Base-by-base conservation (phyloP, 257 asterid species). In the Nemophila menziesii region DNA sequence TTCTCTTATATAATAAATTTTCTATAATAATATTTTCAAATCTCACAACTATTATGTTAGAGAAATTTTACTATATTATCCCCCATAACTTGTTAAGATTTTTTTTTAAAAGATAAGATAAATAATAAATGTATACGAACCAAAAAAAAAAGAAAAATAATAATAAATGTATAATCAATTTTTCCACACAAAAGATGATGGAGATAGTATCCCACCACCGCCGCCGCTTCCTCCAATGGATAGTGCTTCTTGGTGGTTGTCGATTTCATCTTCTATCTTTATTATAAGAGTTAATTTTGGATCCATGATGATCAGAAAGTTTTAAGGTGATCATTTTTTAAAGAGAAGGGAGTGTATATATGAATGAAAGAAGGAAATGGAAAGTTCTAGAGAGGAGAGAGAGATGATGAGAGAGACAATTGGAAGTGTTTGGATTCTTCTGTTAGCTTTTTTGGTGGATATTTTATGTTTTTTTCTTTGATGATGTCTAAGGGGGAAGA, bases 181-280 rank as follows among this genome's bases (percentile, higher is more conserved):
- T n/a, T n/a, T n/a, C n/a, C n/a, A n/a, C n/a, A n/a, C n/a, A n/a
- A 16, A 56, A 2, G 89, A 86, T 2, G 78, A 64, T 0, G 68
- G 55, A 1, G 65, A 56, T 1, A 56, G 20, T 10, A 40, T 46
- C 2, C 18, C 60, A 0, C 33, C 64, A 12, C 20, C 53, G 16
- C 20, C 13, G 22, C 50, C 5, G 29, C 19, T 9, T 34, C 8
- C n/a, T 27, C 5, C 36, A 2, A 29, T 29, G 36, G 12, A 29
- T 2, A 8, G 6, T 20, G n/a, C 3, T 1, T 39, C 43, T 15
- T 39, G 56, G n/a, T 13, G 4, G 10, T 29, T 16, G 8, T 34
- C 5, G 33, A 51, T 39, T 21, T 74, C 87, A 8, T 70, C 84
- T 54, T 82, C 77, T 16, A 61, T 16, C 49, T 82, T 74, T 57